A percentile compares a stretch with the other conserved stretches of the same genome.
phyloP scores from a whole-genome alignment of 257 asterid genomes.

The Fraxinus cuspidata region DNA sequence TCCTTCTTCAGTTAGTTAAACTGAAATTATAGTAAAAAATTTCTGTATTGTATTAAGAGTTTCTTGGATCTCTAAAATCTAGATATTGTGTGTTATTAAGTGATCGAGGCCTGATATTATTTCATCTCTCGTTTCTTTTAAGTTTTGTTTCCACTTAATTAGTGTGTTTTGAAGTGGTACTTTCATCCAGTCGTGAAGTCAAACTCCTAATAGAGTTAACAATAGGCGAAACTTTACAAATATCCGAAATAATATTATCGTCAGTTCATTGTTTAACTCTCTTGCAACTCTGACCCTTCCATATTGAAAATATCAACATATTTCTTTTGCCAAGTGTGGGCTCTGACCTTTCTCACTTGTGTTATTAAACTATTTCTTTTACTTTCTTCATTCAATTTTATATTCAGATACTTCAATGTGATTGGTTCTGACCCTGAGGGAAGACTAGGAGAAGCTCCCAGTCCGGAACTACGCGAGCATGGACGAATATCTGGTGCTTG shows the following conservation, averaged over 20 bases:
- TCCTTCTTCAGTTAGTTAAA: not conserved
- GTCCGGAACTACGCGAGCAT: slow-evolving; percentile 86
- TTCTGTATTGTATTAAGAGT: not conserved
- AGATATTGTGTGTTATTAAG: not conserved
- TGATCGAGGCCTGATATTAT: not conserved
- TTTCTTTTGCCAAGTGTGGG: not conserved
- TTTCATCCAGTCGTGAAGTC: no score
- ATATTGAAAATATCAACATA: no score
- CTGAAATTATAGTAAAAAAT: not conserved
- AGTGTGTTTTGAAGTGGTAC: not conserved
- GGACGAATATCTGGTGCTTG: slow-evolving; percentile 95
- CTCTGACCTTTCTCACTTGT: not conserved
- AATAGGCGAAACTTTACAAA: not conserved
- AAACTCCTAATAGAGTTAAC: not conserved
- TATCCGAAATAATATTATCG: no score
- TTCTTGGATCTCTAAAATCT: not conserved
- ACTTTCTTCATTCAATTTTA: not conserved
- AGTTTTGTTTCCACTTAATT: not conserved
- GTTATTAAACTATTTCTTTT: no score
- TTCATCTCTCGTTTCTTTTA: not conserved
- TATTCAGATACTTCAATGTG: slow-evolving; percentile 81
- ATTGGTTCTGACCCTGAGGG: slow-evolving; percentile 96
- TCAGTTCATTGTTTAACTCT: not conserved
- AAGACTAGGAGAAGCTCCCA: slow-evolving; percentile 94
- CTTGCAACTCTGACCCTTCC: not conserved